Evolutionary conservation across 306 rosid genomes (phyloP), one percentile per base, ranked within the genome.

Genomic region (Cyamopsis tetragonoloba): DNA sequence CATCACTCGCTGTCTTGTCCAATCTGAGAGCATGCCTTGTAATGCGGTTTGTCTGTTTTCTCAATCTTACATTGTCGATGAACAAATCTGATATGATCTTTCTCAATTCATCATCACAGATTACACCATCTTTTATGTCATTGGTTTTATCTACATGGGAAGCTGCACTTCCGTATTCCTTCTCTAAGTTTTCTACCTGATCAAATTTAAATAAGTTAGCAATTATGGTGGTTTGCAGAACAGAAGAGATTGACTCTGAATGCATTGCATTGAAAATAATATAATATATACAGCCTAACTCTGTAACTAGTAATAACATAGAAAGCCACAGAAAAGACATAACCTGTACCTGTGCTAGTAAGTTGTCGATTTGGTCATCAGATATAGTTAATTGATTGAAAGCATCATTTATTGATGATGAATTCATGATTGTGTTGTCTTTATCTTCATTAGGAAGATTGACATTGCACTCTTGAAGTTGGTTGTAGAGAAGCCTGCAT

Each of bases 1-100:
- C 83, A 12, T 70, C 87, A 49, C 70, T 80, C 65, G 51, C 76
- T 63, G 81, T 69, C 69, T 32, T 57, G 57, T 78, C 85, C 77
- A 57, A 39, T 79, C 68, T 81, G 73, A 79, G 80, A 68, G 87
- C 74, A 37, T 44, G 75, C 49, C 79, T 79, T 43, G 85, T 39
- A 34, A 83, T 27, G 17, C 66, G 57, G 64, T 82, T 92, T 51
- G 92, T 84, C 91, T 83, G 91, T 83, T 86, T 92, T 82, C 96
- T 85, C 85, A 92, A 78, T 77, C 86, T 84, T 41, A 85, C 89
- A 55, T 84, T 88, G 51, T 92, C 96, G 0, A 77, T 27, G 74
- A 92, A 81, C 62, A 89, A 66, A 57, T 86, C 91, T 27, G 81
- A 76, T 27, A 92, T 71, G 60, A 81, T 42, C 86, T 78, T 93